Base-by-base conservation (phyloP, 2,329 filamentous ascomycete species). In the Colletotrichum australisinense region DNA sequence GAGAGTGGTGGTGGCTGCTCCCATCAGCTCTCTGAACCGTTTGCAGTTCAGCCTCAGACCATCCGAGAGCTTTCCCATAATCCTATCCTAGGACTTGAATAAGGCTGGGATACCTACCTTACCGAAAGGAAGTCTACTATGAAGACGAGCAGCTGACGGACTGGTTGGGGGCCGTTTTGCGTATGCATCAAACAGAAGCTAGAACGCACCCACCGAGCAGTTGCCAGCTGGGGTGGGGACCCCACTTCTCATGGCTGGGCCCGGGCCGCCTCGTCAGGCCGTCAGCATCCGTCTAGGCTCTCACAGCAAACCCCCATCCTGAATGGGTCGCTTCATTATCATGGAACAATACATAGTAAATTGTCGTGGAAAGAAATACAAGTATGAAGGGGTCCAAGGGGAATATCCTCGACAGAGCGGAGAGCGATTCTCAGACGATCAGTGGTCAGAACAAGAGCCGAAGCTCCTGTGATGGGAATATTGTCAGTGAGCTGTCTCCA, bases 241-340 rank as follows among this genome's bases (percentile, higher is more conserved):
- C 26, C 49, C 67, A 56, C 35, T 49, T 49, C 49, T 42, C 69
- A 46, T 67, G 56, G 68, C 26, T 67, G 56, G 63, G 35, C 32
- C 60, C 28, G 49, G 63, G 63, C 63, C 46, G 46, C 63, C 19
- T 49, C 14, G n/a, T 72, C 42, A 55, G 63, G 32, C 49, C 35
- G 69, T 62, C 57, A 53, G 38, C 35, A 46, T 62, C 38, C 57
- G 8, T 53, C 49, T 19, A n/a, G 9, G 14, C 6, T 5, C 32
- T 30, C 30, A 30, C 28, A 14, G 53, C 42, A 28, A 28, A 32
- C 30, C 52, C 38, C 57, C 38, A 32, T 30, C 26, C 12, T 22
- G 7, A n/a, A 28, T 58, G 28, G 32, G 19, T 52, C 49, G 38
- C 38, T 63, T 28, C 46, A 28, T 58, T 35, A 35, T 26, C 26